phyloP scores from a whole-genome alignment of 2,329 filamentous ascomycete genomes.

The Hypoxylon sp. region DNA sequence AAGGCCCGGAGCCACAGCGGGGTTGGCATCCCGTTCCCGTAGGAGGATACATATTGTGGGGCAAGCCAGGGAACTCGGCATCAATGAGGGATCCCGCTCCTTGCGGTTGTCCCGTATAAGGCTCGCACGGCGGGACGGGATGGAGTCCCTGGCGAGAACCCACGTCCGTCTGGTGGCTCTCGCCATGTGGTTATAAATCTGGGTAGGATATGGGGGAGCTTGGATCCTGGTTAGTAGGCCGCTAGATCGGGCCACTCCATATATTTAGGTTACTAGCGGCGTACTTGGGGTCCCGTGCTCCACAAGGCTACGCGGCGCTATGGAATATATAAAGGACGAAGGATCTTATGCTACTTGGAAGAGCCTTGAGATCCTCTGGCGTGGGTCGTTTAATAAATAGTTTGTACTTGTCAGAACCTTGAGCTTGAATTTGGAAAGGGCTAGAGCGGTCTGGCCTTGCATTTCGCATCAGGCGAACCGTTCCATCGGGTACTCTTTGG shows the following conservation, averaged over 20 bases:
- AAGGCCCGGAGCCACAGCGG: no score
- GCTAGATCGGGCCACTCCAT: neutral
- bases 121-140: neutral
- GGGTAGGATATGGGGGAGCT: neutral
- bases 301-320: neutral
- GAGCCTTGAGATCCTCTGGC: slow-evolving; percentile 39
- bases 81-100: neutral
- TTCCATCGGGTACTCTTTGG: slow-evolving; percentile 38
- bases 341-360: slow-evolving; percentile 5
- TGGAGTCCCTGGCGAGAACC: neutral
- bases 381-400: no score
- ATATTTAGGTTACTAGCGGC: neutral
- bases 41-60: no score
- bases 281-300: neutral
- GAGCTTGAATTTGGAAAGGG: slow-evolving; percentile 45
- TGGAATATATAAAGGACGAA: neutral
- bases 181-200: neutral
- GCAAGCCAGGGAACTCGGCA: no score
- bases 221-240: neutral
- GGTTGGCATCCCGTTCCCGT: no score
- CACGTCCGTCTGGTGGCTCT: neutral
- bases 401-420: slow-evolving; percentile 27
- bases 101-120: neutral
- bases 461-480: slow-evolving; percentile 47
- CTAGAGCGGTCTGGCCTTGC: slow-evolving; percentile 44